Percentiles rank a stretch among this genome's conserved stretches.
Conservation (phyloP, 768 basidiomycete genomes). For the Phanerodontia chrysosporium region DNA sequence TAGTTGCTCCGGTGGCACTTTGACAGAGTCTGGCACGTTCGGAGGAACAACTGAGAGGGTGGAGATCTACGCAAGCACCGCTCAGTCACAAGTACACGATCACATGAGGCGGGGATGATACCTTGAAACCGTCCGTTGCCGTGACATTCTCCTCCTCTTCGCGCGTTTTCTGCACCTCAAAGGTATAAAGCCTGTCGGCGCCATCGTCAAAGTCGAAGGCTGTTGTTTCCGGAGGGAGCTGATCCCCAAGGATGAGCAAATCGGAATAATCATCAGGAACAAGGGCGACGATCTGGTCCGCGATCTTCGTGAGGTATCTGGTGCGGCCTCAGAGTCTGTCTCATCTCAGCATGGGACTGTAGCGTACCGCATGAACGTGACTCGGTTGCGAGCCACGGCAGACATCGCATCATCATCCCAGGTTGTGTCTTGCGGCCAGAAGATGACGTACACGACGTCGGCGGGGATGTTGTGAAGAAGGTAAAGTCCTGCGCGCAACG, state of each 20-base stretch:
- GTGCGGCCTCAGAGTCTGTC: neutral
- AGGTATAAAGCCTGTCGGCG: constrained; percentile 45
- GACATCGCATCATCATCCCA: constrained; percentile 49
- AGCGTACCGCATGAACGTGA: constrained; percentile 57
- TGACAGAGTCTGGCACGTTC: neutral
- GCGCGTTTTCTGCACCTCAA: constrained; percentile 49
- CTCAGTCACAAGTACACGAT: neutral
- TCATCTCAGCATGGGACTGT: too few relatives aligned
- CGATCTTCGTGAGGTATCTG: constrained; percentile 58
- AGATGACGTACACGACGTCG: constrained; percentile 41
- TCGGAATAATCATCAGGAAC: constrained; percentile 45
- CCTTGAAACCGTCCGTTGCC: constrained; percentile 42
- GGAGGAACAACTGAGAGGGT: neutral
- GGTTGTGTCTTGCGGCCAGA: constrained; percentile 59
- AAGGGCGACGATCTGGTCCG: constrained; percentile 50
- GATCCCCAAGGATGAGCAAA: constrained; percentile 41
- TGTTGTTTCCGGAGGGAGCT: constrained; percentile 18
- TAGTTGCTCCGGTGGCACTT: neutral
- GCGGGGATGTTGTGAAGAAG: constrained; percentile 26
- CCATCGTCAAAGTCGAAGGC: constrained; percentile 33
- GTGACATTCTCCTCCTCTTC: constrained; percentile 51
- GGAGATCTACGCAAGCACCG: constrained; percentile 1
- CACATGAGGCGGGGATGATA: constrained; percentile 15
- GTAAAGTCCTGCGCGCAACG: constrained; percentile 50
- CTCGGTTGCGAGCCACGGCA: constrained; percentile 46